Evolutionary conservation across 306 rosid species (phyloP).

Genomic region (Lathyrus aphaca): DNA sequence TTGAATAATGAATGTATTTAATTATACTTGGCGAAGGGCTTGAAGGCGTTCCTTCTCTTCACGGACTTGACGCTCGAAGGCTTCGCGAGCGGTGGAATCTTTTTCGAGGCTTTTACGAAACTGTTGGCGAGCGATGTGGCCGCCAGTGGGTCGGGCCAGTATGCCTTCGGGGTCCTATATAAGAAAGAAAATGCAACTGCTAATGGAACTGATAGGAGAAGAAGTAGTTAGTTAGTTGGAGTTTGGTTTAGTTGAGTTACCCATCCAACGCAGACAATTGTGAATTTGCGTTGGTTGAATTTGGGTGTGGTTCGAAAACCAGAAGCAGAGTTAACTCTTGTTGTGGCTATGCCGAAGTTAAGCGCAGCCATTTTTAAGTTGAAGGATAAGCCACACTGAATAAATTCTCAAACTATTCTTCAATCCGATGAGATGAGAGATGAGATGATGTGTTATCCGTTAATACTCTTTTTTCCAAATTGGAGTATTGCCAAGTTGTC

Average conservation of each 20-base stretch:
- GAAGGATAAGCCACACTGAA: neutral
- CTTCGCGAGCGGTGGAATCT: constrained; percentile 83
- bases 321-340: constrained; percentile 33
- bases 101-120: constrained; percentile 68
- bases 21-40: constrained; percentile 67
- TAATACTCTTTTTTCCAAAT: neutral
- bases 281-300: constrained; percentile 29
- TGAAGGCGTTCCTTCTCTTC: constrained; percentile 84
- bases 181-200: no score
- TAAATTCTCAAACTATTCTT: neutral
- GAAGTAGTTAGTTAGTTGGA: neutral
- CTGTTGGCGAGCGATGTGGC: constrained; percentile 75
- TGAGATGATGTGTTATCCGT: constrained; percentile 47
- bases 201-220: no score
- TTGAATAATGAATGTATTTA: no score
- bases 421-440: neutral
- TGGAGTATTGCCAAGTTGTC: neutral
- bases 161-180: constrained; percentile 88
- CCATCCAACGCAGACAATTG: constrained; percentile 66
- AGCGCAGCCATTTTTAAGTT: constrained; percentile 65
- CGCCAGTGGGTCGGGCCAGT: constrained; percentile 64
- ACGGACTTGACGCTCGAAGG: constrained; percentile 63
- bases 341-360: constrained; percentile 59
- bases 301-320: constrained; percentile 28
- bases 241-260: constrained; percentile 41